phyloP scores from a whole-genome alignment of 164 flowering plant species.

The Cinnamomum micranthum region DNA sequence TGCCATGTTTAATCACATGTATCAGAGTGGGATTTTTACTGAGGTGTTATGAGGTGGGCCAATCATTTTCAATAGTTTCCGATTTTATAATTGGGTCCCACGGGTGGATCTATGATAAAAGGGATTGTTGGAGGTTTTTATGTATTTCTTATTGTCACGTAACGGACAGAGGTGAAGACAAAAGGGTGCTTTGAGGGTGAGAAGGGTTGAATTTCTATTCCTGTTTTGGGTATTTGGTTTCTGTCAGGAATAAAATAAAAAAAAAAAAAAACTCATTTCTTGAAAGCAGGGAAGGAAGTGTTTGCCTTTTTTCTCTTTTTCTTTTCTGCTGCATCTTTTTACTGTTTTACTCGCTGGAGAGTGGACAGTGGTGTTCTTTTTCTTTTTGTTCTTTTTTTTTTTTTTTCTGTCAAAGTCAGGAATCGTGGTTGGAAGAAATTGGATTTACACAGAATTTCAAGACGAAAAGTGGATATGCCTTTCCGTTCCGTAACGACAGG shows the following conservation, averaged over 20 bases:
- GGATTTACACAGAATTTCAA: too few species aligned
- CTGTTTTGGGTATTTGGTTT: not conserved
- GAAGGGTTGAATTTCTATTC: slow-evolving; percentile 1
- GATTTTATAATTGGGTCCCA: too few species aligned
- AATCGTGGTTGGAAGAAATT: too few species aligned
- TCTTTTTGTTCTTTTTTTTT: too few species aligned
- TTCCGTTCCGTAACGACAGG: too few species aligned
- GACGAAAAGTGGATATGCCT: too few species aligned
- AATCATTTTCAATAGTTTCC: too few species aligned
- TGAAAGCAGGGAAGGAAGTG: not conserved
- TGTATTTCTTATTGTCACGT: not conserved
- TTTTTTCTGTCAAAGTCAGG: not conserved
- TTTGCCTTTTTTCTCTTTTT: not conserved
- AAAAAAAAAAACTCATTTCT: not conserved
- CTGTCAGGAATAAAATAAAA: not conserved
- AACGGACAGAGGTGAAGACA: not conserved
- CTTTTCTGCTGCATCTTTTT: not conserved
- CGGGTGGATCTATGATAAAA: too few species aligned
- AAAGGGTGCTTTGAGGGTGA: not conserved
- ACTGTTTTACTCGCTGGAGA: not conserved
- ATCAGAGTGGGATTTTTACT: too few species aligned
- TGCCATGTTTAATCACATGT: too few species aligned
- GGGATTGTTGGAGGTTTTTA: not conserved
- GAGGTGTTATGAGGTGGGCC: too few species aligned
- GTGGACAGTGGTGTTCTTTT: too few species aligned